These are phyloP conservation scores for rapeseed (Brassica napus) DNA, from an alignment of 345 rosid species.

Conservation along the genomic window Da-Ae NC_063443.1:1847001-1847500, in stretches of 20 bases:
- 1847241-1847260: not conserved
- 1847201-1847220: not conserved
- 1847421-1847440: slow-evolving; percentile 51
- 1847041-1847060: not conserved
- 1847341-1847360: slow-evolving; percentile 89
- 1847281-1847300: slow-evolving; percentile 88
- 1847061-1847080: slow-evolving; percentile 59
- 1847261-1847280: slow-evolving; percentile 73
- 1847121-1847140: slow-evolving; percentile 64
- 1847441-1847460: not conserved
- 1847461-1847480: slow-evolving; percentile 12
- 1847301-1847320: slow-evolving; percentile 72
- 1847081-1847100: slow-evolving; percentile 70
- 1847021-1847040: not conserved
- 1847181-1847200: slow-evolving; percentile 76
- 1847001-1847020: not conserved
- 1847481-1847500: slow-evolving; percentile 1
- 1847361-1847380: slow-evolving; percentile 71
- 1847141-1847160: slow-evolving; percentile 84
- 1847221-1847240: not conserved
- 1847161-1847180: slow-evolving; percentile 85
- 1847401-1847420: slow-evolving; percentile 69
- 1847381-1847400: slow-evolving; percentile 55
- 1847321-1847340: slow-evolving; percentile 73
- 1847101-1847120: slow-evolving; percentile 82